Percentiles rank a stretch among this genome's conserved stretches.
Conservation (phyloP, 129 eudicot genomes). For the Apium graveolens region DNA sequence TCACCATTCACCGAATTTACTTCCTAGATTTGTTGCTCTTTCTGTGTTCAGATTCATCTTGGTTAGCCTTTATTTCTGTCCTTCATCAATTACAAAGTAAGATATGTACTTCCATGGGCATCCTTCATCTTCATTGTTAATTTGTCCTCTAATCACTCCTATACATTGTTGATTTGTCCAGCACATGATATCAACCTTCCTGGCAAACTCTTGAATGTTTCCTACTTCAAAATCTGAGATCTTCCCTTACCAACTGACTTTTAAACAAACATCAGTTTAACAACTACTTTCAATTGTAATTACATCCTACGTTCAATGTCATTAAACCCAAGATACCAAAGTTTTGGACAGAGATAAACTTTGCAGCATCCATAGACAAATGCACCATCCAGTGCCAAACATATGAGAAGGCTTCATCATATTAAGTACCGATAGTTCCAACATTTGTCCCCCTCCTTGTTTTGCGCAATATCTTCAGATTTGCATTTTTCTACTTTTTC, state of each 20-base stretch:
- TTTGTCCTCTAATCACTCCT: slow-evolving; percentile 37
- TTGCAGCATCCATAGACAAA: background rate
- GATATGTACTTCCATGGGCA: slow-evolving; percentile 33
- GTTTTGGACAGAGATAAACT: background rate
- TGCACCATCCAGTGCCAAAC: background rate
- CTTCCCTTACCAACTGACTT: slow-evolving; percentile 22
- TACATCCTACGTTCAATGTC: slow-evolving; percentile 41
- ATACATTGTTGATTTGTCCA: slow-evolving; percentile 37
- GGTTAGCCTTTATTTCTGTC: background rate
- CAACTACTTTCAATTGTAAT: slow-evolving; percentile 19
- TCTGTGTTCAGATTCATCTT: slow-evolving; percentile 29
- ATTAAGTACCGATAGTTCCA: too few relatives aligned
- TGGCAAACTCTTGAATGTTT: slow-evolving; percentile 36
- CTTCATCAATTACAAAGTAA: slow-evolving; percentile 42
- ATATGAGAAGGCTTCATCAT: background rate
- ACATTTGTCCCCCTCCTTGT: too few relatives aligned
- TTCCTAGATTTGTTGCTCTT: slow-evolving; percentile 51
- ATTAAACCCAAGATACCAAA: background rate
- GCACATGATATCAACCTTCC: slow-evolving; percentile 51
- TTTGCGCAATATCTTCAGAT: too few relatives aligned
- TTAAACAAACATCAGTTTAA: slow-evolving; percentile 13
- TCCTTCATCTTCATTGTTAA: too few relatives aligned
- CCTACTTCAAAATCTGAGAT: slow-evolving; percentile 28
- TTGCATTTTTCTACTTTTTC: too few relatives aligned
- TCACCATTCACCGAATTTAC: slow-evolving; percentile 9